Evolutionary conservation across 371 early-diverging fungal species (phyloP).

Genomic region (Choanephora cucurbitarum): DNA sequence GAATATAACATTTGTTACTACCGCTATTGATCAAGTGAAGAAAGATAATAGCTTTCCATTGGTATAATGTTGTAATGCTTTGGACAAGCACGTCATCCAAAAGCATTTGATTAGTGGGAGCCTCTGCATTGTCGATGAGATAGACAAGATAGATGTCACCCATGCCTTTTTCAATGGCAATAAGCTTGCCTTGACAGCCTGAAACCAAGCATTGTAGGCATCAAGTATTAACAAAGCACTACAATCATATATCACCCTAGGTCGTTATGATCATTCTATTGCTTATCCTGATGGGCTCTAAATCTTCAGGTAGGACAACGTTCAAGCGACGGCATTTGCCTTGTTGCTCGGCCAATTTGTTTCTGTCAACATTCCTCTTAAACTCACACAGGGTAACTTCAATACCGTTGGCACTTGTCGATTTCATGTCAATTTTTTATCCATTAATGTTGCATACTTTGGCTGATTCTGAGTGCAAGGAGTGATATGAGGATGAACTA

Average conservation of each 20-base stretch:
- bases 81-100: not conserved
- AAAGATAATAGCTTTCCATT: not conserved
- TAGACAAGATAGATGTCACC: not conserved
- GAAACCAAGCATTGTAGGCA: not conserved
- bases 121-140: not conserved
- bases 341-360: not conserved
- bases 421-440: not conserved
- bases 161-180: not conserved
- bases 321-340: not conserved
- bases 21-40: not conserved
- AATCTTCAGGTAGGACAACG: not conserved
- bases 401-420: not conserved
- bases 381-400: not conserved
- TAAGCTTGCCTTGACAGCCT: not conserved
- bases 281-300: not conserved
- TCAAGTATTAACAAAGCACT: not conserved
- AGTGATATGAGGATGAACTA: not conserved
- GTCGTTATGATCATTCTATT: not conserved
- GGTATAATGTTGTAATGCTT: not conserved
- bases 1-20: not conserved
- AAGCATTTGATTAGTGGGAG: not conserved
- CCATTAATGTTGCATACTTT: not conserved
- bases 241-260: not conserved
- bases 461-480: not conserved
- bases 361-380: not conserved